Base-by-base conservation (phyloP, 2,329 filamentous ascomycete species). In the Exophiala phaeomuriformis region DNA sequence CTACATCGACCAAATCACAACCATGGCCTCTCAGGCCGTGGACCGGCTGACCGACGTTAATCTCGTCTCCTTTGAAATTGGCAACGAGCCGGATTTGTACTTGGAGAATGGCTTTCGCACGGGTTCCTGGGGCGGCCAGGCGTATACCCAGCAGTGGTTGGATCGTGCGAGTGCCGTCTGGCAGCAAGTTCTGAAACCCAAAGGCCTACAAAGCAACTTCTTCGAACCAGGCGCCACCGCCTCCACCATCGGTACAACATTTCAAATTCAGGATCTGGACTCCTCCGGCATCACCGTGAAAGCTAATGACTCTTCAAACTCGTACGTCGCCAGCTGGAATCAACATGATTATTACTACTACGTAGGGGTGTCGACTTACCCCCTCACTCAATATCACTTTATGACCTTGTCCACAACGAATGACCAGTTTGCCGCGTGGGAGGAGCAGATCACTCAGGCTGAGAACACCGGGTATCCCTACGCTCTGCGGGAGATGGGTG, bases 331-430 rank as follows among this genome's bases (percentile, higher is more conserved):
- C 10, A 67, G 65, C 30, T 78, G 75, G 75, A 78, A 77, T 57
- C 75, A 78, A 65, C 76, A 78, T 63, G 73, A 78, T 63, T 78
- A 78, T 65, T 77, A 73, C 61, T 77, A 77, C 60, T 77, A 75
- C 62, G 71, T 78, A 55, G 73, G 71, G 32, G 73, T 77, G 3
- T 74, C 75, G 4, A 63, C 63, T 1, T 71, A 69, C 49, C 63
- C 68, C 1, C 61, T 78, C 39, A 76, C 72, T 0, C 67, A 77
- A 4, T 64, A 72, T 56, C 65, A 68, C 35, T 69, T 78, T 40
- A 72, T 75, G 70, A 64, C 71, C 47, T 67, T 77, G 37, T 67
- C 70, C 48, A 71, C 68, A 35, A 77, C 74, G 36, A 72, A 75
- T 47, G 65, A 65, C 41, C 75, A 78, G 58, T 77, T 78, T 61